Evolutionary conservation across 495 filamentous ascomycete genomes (phyloP).

Genomic region (Penicillium argentinense): DNA sequence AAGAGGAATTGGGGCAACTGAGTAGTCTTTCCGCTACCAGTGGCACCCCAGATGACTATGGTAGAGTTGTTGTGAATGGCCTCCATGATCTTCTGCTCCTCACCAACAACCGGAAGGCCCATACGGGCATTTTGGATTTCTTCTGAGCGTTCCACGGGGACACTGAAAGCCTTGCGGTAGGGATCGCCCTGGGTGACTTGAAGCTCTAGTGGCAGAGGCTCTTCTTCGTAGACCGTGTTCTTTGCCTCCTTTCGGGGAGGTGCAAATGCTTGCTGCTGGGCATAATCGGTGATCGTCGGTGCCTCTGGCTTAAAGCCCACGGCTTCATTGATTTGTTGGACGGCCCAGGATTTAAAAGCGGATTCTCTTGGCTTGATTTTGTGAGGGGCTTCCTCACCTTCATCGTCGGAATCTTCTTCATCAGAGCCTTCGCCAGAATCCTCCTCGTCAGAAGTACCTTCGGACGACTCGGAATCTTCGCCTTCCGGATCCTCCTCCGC

Average conservation of each 20-base stretch:
- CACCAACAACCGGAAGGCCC: constrained; percentile 85
- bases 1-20: constrained; percentile 95
- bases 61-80: constrained; percentile 85
- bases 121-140: constrained; percentile 77
- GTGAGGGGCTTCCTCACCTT: constrained; percentile 36
- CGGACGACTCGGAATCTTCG: constrained; percentile 23
- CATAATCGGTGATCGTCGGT: constrained; percentile 24
- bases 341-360: constrained; percentile 96
- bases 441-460: constrained; percentile 24
- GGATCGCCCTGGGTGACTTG: constrained; percentile 58
- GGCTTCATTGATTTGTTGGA: constrained; percentile 77
- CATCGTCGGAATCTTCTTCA: constrained; percentile 28
- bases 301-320: constrained; percentile 56
- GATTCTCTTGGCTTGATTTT: constrained; percentile 49
- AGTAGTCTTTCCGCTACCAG: constrained; percentile 95
- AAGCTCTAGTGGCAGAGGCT: constrained; percentile 75
- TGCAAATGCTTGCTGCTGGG: constrained; percentile 30
- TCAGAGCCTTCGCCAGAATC: constrained; percentile 18
- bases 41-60: constrained; percentile 92
- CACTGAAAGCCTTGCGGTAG: constrained; percentile 72
- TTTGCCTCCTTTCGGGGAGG: constrained; percentile 29
- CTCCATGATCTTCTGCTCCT: constrained; percentile 99
- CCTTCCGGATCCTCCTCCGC: constrained; percentile 21
- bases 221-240: constrained; percentile 60
- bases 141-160: constrained; percentile 65